Base-by-base conservation (phyloP, 176 grass and related monocot genomes). In the Cenchrus purpureus region DNA sequence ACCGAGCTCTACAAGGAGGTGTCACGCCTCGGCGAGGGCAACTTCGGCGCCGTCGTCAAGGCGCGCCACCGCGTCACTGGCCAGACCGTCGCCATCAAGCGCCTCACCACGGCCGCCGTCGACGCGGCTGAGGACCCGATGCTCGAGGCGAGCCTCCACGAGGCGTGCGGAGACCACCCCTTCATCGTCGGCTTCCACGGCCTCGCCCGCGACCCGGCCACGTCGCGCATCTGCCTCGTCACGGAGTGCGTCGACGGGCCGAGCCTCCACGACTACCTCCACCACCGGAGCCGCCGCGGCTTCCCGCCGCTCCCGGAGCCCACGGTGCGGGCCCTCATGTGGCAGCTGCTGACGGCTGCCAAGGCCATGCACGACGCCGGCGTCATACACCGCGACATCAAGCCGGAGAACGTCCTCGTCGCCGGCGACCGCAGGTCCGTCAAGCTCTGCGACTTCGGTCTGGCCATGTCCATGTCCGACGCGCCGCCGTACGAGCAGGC, bases 211-310 rank as follows among this genome's bases (percentile, higher is more conserved):
- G 59, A 62, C 59, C 59, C n/a, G 9, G 8, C 59, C 59, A 62
- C 59, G n/a, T 62, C 59, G n/a, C 59, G 59, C 59, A 9, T 62
- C 59, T 62, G 59, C 59, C 59, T 62, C 59, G 59, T 62, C 59
- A 62, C 20, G n/a, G 59, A 62, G 59, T 62, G 59, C 59, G 59
- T 62, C 59, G 59, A 28, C 8, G 59, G 59, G 6, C 59, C 59
- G 0, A 28, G 59, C n/a, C 59, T 62, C 59, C 59, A 62, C 59
- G 10, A 3, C 59, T 62, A 62, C 59, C n/a, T 62, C n/a, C 59
- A 62, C n/a, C 59, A 40, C 37, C 37, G 37, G 37, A 40, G 20
- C 19, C 59, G 59, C n/a, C n/a, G 20, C 2, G 8, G 58, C 58
- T 4, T 8, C n/a, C 59, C 59, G 8, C 7, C 1, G 20, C 58